These are phyloP conservation scores for Torulaspora globosa DNA, from an alignment of 1,139 yeast genomes.

Conservation along the genomic window DNA sequence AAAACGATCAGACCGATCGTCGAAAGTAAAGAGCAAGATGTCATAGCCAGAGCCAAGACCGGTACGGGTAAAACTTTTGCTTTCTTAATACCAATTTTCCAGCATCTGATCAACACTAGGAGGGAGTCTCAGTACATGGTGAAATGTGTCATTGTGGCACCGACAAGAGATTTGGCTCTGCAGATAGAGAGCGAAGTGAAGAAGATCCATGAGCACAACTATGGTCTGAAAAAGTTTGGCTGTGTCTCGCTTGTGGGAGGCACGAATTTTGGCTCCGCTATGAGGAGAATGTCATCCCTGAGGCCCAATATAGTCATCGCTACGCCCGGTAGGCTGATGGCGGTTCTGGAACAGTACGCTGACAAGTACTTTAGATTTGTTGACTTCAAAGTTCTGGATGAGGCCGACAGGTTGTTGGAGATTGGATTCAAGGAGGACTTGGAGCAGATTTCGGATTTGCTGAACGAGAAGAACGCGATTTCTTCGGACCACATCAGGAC, in stretches of 20 bases:
- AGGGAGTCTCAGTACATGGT: constrained; percentile 36
- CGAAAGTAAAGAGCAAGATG: constrained; percentile 49
- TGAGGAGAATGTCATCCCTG: constrained; percentile 34
- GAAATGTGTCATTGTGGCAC: constrained; percentile 70
- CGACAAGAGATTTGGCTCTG: constrained; percentile 87
- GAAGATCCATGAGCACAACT: constrained; percentile 40
- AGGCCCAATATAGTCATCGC: constrained; percentile 65
- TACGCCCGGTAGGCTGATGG: constrained; percentile 85
- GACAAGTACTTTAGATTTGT: constrained; percentile 50
- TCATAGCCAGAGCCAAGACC: constrained; percentile 86
- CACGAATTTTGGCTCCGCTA: constrained; percentile 40
- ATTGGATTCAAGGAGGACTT: constrained; percentile 70
- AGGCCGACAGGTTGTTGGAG: constrained; percentile 80
- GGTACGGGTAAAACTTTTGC: constrained; percentile 96
- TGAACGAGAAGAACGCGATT: constrained; percentile 42
- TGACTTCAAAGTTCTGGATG: constrained; percentile 72
- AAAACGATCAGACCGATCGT: constrained; percentile 66
- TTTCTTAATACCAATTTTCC: constrained; percentile 74
- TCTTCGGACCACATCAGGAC: constrained; percentile 48
- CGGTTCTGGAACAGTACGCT: constrained; percentile 50
- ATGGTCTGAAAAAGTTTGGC: constrained; percentile 36
- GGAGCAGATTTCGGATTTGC: constrained; percentile 48
- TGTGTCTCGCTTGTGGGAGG: constrained; percentile 52
- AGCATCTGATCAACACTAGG: constrained; percentile 44
- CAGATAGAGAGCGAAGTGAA: constrained; percentile 71